Conservation (phyloP, 2,329 filamentous ascomycete genomes). For the Hymenoscyphus occultus region DNA sequence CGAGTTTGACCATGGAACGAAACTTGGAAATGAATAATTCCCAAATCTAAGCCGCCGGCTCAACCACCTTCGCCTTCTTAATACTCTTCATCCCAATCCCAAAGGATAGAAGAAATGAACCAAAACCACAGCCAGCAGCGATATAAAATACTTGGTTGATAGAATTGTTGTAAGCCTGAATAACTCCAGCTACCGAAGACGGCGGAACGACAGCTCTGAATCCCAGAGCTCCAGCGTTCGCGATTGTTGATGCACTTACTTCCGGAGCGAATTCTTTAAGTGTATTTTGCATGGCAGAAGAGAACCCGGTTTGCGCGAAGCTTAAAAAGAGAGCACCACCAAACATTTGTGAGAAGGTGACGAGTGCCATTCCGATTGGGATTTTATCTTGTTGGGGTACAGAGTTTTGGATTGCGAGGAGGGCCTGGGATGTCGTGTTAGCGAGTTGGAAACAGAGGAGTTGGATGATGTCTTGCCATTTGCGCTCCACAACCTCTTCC, state of each 20-base stretch:
- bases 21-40: background rate
- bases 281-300: constrained; percentile 24
- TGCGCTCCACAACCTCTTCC: constrained; percentile 27
- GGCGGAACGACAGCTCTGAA: constrained; percentile 37
- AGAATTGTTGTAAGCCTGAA: constrained; percentile 41
- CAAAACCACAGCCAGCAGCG: constrained; percentile 16
- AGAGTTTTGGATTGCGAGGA: constrained; percentile 38
- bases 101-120: constrained; percentile 25
- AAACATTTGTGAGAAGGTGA: constrained; percentile 37
- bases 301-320: constrained; percentile 35
- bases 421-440: constrained; percentile 15
- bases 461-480: constrained; percentile 22
- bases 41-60: constrained; percentile 8
- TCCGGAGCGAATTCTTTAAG: constrained; percentile 37
- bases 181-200: constrained; percentile 37
- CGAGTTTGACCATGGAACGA: background rate
- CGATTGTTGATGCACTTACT: constrained; percentile 36
- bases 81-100: constrained; percentile 49
- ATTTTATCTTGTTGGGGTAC: constrained; percentile 26
- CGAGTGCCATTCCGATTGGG: constrained; percentile 35
- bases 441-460: background rate
- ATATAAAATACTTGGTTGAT: constrained; percentile 29
- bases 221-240: constrained; percentile 42
- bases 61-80: constrained; percentile 34
- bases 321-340: constrained; percentile 35